Conservation (phyloP, 495 filamentous ascomycete genomes). For the Penicillium turbatum region DNA sequence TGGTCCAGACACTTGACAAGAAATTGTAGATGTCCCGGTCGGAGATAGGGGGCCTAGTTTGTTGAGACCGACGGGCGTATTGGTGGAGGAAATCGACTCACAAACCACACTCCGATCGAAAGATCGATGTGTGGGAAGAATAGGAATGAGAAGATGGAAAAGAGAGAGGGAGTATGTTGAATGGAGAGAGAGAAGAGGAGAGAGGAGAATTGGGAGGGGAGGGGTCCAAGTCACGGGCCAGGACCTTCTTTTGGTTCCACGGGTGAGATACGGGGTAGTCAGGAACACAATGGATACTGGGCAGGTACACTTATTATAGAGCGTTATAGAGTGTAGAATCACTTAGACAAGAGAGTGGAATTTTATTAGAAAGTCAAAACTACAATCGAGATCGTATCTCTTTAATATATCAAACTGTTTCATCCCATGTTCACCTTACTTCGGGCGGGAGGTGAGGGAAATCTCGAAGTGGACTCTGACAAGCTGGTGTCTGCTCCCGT, state of each 20-base stretch:
- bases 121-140: background rate
- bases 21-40: background rate
- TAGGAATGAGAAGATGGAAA: constrained; percentile 3
- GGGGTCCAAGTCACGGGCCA: constrained; percentile 5
- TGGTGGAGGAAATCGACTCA: background rate
- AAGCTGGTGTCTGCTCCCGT: background rate
- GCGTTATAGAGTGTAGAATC: background rate
- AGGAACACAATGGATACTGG: background rate
- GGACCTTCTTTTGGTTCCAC: constrained; percentile 4
- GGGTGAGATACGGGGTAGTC: constrained; percentile 8
- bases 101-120: background rate
- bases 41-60: background rate
- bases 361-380: background rate
- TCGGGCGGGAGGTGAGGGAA: constrained; percentile 1
- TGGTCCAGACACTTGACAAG: background rate
- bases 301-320: background rate
- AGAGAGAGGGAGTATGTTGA: background rate
- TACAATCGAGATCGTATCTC: background rate
- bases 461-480: background rate
- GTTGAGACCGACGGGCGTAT: background rate
- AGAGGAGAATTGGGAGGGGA: constrained; percentile 2
- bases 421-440: constrained; percentile 10
- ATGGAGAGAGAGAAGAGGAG: constrained; percentile 5
- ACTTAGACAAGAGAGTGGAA: too few relatives aligned
- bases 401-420: constrained; percentile 7